Base-by-base conservation (phyloP, 1,139 yeast species). In the Diutina rugosa region DNA sequence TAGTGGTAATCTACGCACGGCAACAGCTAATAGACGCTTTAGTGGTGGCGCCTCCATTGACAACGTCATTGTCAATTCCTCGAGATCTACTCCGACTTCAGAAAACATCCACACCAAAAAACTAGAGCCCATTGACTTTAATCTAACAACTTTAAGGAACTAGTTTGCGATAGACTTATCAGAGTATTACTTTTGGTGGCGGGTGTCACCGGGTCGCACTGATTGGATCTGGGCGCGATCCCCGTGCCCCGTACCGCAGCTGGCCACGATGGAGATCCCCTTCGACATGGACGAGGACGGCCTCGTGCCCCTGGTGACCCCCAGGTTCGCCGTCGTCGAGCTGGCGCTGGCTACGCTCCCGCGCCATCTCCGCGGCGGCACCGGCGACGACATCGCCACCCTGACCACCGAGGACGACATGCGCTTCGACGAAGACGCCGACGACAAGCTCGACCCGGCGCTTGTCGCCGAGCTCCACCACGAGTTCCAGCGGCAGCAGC, bases 341-440 rank as follows among this genome's bases (percentile, higher is more conserved):
- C 28, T 26, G 30, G 48, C 48, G 26, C 48, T 21, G n/a, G 7
- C 21, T 6, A 12, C 32, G 9, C 44, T 49, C 7, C 53, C 53
- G 4, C 14, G 16, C 32, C 44, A 49, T 38, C 45, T 49, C 18
- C 41, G 45, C 3, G 4, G 26, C 26, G 26, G 26, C n/a, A 3
- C 4, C 3, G 45, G 7, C 18, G 69, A 67, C 26, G 73, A 68
- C 57, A 57, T 51, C 6, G 61, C 54, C 55, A 65, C 55, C 57
- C 16, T 30, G 12, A 64, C 64, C 56, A 67, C 72, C 45, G 70
- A 65, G 29, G 66, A 62, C 21, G 62, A 57, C 56, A 57, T 54
- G 60, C 57, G 63, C 21, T 75, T 66, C 57, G 78, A 75, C n/a
- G 80, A 76, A 58, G 80, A 76, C 60, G 46, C 67, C 28, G 80